Evolutionary conservation across 2,329 filamentous ascomycete genomes (phyloP).

Genomic region (Penicillium griseofulvum): DNA sequence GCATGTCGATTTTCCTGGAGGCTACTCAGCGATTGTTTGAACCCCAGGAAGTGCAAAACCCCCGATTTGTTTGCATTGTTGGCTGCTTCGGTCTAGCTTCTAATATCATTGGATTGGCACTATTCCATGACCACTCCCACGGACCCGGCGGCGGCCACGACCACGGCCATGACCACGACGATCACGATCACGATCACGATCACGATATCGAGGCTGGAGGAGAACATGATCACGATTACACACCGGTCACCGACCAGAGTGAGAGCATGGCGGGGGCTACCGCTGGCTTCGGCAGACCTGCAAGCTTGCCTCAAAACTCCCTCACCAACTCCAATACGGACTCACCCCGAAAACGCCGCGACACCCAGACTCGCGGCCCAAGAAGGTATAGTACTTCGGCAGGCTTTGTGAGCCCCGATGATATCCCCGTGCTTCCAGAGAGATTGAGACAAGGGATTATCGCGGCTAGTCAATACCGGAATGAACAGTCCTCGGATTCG

Average conservation of each 20-base stretch:
- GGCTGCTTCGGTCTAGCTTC: constrained; percentile 81
- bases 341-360: constrained; percentile 32
- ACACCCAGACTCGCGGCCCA: constrained; percentile 27
- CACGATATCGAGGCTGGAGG: constrained; percentile 53
- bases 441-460: constrained; percentile 93
- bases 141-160: constrained; percentile 49
- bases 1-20: constrained; percentile 93
- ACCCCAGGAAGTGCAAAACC: constrained; percentile 80
- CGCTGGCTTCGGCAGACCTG: constrained; percentile 16
- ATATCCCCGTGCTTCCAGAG: constrained; percentile 80
- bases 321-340: constrained; percentile 30
- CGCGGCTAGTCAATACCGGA: constrained; percentile 66
- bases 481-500: constrained; percentile 53
- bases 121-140: constrained; percentile 93
- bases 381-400: constrained; percentile 54
- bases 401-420: constrained; percentile 58
- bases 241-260: neutral
- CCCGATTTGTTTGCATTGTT: constrained; percentile 83
- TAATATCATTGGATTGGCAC: constrained; percentile 82
- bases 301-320: constrained; percentile 21
- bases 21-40: constrained; percentile 89
- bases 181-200: constrained; percentile 39
- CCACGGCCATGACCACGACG: constrained; percentile 51
- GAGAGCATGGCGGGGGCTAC: neutral
- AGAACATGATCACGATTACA: constrained; percentile 53